These are phyloP conservation scores for Polygonum maritimum DNA, from an alignment of 148 eudicot species.

Conservation along the genomic window DNA sequence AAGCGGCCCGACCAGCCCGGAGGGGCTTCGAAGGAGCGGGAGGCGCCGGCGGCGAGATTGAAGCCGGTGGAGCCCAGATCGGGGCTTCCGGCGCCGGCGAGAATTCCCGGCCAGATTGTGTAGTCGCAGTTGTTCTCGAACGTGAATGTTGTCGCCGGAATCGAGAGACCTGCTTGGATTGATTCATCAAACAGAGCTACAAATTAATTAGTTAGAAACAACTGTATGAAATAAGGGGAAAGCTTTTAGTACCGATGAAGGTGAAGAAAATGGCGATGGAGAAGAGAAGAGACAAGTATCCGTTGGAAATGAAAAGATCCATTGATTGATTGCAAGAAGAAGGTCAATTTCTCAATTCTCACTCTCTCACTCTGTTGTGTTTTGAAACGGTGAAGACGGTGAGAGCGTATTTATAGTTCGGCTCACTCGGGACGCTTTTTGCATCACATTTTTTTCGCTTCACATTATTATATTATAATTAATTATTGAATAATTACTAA, in stretches of 20 bases:
- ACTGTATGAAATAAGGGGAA: too few species aligned
- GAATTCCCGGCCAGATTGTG: constrained; percentile 20
- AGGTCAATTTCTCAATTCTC: too few species aligned
- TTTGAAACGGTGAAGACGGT: too few species aligned
- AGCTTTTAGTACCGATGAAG: neutral
- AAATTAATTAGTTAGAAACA: neutral
- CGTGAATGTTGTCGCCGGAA: constrained; percentile 14
- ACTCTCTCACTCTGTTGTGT: too few species aligned
- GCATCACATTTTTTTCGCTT: too few species aligned
- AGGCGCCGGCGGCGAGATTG: constrained; percentile 14
- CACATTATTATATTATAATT: too few species aligned
- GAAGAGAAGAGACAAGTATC: neutral
- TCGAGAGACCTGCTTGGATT: too few species aligned
- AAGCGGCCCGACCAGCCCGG: constrained; percentile 35
- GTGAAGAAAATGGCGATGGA: neutral
- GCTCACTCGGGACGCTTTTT: too few species aligned
- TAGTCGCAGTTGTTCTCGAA: constrained; percentile 15
- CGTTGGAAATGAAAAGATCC: neutral
- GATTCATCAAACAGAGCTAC: neutral
- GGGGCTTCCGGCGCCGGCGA: constrained; percentile 21
- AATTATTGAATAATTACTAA: too few species aligned
- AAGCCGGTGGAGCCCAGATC: constrained; percentile 22
- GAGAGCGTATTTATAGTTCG: too few species aligned
- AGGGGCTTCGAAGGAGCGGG: constrained; percentile 18
- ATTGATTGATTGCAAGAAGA: neutral